phyloP scores from a whole-genome alignment of 371 early-diverging fungal species.

The Mortierella sp. region DNA sequence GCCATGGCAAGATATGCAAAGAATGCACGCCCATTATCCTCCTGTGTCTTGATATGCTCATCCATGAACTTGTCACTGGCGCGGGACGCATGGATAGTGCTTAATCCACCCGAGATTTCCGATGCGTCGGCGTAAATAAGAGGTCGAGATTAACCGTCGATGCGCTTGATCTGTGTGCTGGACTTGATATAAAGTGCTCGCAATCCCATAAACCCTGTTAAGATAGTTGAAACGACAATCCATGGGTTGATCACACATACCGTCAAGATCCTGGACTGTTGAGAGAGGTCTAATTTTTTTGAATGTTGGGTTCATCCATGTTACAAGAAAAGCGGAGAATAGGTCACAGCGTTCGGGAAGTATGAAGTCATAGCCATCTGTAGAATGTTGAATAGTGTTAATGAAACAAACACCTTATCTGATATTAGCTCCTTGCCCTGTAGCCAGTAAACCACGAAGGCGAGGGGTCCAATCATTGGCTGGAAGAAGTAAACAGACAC shows the following conservation, averaged over 20 bases:
- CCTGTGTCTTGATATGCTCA: conserved; percentile 44
- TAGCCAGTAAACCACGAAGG: conserved; percentile 55
- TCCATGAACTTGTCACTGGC: conserved; percentile 48
- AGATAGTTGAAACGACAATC: conserved; percentile 57
- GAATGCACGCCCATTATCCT: conserved; percentile 61
- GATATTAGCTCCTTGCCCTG: conserved; percentile 41
- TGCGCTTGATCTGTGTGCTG: conserved; percentile 77
- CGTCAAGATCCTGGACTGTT: neutral
- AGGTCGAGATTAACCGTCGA: conserved; percentile 68
- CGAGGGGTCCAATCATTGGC: conserved; percentile 59
- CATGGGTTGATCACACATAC: conserved; percentile 58
- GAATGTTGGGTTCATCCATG: too few species aligned
- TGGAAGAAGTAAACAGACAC: conserved; percentile 61
- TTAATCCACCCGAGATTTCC: conserved; percentile 68
- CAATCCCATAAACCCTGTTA: conserved; percentile 45
- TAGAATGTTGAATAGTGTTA: conserved; percentile 58
- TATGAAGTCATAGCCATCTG: conserved; percentile 69
- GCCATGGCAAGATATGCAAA: conserved; percentile 58
- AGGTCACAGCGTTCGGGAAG: conserved; percentile 64
- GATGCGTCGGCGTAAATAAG: conserved; percentile 73
- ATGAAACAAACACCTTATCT: conserved; percentile 57
- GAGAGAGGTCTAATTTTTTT: too few species aligned
- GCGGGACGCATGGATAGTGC: conserved; percentile 60
- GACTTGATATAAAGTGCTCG: conserved; percentile 60
- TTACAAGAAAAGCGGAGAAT: too few species aligned